phyloP scores from a whole-genome alignment of 305 asterid species.

The Petunia hybrid region DNA sequence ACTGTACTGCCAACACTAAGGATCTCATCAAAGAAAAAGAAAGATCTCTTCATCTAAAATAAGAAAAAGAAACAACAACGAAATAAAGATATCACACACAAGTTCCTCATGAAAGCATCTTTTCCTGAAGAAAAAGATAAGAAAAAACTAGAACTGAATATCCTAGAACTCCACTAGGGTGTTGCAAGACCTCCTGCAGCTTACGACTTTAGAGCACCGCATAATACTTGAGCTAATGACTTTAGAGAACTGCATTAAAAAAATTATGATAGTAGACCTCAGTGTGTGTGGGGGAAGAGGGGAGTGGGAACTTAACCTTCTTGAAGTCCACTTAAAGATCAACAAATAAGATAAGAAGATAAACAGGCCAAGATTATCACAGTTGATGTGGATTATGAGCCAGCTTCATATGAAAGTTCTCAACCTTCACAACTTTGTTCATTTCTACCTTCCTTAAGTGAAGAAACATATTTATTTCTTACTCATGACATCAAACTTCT shows the following conservation, averaged over 20 bases:
- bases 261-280: too few species aligned
- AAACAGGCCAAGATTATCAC: background rate
- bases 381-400: background rate
- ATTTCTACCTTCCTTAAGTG: background rate
- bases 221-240: background rate
- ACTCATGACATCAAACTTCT: background rate
- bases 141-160: background rate
- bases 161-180: background rate
- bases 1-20: background rate
- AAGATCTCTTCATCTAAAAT: background rate
- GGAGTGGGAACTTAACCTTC: background rate
- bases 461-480: background rate
- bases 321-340: background rate
- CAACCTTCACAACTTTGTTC: background rate
- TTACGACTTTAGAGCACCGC: background rate
- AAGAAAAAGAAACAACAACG: too few species aligned
- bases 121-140: background rate
- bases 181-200: background rate
- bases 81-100: background rate
- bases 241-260: too few species aligned
- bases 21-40: background rate
- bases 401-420: background rate
- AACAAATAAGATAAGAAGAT: constrained; percentile 2
- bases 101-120: background rate
- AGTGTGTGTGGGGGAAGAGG: too few species aligned